Evolutionary conservation across 2,329 filamentous ascomycete genomes (phyloP).

Genomic region (Leptosphaerulina australis): DNA sequence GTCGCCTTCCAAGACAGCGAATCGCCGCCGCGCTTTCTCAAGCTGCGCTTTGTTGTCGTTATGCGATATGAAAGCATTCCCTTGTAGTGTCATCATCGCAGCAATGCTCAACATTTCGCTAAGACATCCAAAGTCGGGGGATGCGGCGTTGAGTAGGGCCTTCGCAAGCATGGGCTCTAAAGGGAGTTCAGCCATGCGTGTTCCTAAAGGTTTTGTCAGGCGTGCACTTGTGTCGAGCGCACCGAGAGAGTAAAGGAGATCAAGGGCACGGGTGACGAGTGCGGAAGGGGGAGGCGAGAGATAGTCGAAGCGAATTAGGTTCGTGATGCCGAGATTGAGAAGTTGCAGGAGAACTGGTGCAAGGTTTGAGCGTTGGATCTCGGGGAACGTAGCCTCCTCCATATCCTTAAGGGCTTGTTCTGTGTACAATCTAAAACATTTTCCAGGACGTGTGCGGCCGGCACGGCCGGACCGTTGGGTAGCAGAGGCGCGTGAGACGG

Average conservation of each 20-base stretch:
- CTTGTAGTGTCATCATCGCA: slow-evolving; percentile 88
- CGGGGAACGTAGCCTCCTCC: slow-evolving; percentile 76
- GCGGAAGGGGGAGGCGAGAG: slow-evolving; percentile 84
- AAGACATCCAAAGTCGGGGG: slow-evolving; percentile 71
- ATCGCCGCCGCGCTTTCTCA: slow-evolving; percentile 77
- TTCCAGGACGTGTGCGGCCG: slow-evolving; percentile 85
- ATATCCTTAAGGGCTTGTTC: slow-evolving; percentile 72
- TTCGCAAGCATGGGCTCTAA: slow-evolving; percentile 97
- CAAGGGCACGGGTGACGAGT: slow-evolving; percentile 82
- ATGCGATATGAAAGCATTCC: slow-evolving; percentile 80
- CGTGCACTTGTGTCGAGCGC: slow-evolving; percentile 89
- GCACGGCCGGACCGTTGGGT: slow-evolving; percentile 88
- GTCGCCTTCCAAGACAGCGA: slow-evolving; percentile 91
- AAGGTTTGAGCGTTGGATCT: slow-evolving; percentile 91
- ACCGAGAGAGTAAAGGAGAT: slow-evolving; percentile 84
- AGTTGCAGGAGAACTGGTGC: slow-evolving; percentile 88
- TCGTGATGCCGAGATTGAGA: slow-evolving; percentile 94
- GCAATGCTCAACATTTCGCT: slow-evolving; percentile 89
- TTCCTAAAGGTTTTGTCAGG: slow-evolving; percentile 84
- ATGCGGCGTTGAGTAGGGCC: slow-evolving; percentile 74
- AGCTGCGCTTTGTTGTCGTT: slow-evolving; percentile 76
- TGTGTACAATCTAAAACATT: slow-evolving; percentile 92
- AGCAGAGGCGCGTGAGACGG: slow-evolving; percentile 90
- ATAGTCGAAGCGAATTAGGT: slow-evolving; percentile 89
- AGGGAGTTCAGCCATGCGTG: slow-evolving; percentile 89